These are phyloP conservation scores for Fremontodendron californicum DNA, from an alignment of 345 rosid species.

Conservation along the genomic window DNA sequence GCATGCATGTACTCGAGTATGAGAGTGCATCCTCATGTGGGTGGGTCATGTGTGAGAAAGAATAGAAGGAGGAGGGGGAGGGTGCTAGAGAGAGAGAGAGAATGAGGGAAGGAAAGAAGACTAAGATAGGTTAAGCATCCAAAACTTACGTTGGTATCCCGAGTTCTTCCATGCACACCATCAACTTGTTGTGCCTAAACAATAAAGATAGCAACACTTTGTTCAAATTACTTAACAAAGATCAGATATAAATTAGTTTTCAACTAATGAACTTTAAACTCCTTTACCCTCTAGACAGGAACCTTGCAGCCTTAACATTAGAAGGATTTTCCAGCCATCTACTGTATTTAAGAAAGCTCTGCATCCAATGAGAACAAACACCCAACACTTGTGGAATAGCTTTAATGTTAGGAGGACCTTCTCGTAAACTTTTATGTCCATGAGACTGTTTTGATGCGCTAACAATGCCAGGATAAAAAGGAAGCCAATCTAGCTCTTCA, in stretches of 20 bases:
- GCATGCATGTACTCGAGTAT: background rate
- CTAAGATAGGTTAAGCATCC: background rate
- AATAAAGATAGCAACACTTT: constrained; percentile 16
- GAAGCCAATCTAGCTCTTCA: constrained; percentile 13
- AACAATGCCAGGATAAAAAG: constrained; percentile 8
- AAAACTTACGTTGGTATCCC: constrained; percentile 59
- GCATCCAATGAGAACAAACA: constrained; percentile 91
- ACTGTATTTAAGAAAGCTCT: constrained; percentile 90
- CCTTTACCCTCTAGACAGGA: constrained; percentile 80
- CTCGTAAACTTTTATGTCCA: constrained; percentile 44
- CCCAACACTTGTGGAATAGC: constrained; percentile 65
- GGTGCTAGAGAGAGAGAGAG: background rate
- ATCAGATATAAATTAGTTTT: background rate
- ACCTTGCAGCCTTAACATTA: constrained; percentile 80
- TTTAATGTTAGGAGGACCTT: constrained; percentile 69
- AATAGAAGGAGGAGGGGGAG: background rate
- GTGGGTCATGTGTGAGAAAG: background rate
- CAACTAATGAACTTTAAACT: constrained; percentile 9
- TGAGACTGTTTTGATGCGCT: background rate
- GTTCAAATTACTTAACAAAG: background rate
- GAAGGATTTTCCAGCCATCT: constrained; percentile 89
- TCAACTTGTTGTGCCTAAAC: constrained; percentile 73
- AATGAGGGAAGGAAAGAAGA: background rate
- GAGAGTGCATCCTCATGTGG: background rate
- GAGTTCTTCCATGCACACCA: constrained; percentile 63